phyloP scores from a whole-genome alignment of 495 filamentous ascomycete species.

The Antarctomyces pellizariae region DNA sequence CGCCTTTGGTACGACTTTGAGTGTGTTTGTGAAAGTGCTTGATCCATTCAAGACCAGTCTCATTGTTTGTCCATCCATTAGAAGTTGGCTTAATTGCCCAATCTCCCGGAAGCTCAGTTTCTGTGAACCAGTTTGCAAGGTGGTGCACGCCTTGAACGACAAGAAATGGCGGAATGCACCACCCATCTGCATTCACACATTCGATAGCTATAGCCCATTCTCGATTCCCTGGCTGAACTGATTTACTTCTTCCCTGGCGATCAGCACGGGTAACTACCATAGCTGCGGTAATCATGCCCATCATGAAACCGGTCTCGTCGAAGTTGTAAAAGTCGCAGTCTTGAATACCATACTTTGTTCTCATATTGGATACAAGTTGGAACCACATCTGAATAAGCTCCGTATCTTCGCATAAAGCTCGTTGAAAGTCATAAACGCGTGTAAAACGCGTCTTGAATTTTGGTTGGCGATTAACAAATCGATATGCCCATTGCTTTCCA shows the following conservation, averaged over 20 bases:
- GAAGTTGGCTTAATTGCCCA: conserved; percentile 12
- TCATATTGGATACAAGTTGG: conserved; percentile 12
- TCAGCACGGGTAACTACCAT: conserved; percentile 15
- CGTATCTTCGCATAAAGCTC: conserved; percentile 17
- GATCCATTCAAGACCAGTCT: conserved; percentile 10
- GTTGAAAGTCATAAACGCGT: conserved; percentile 14
- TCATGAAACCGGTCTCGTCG: conserved; percentile 19
- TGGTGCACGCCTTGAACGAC: conserved; percentile 13
- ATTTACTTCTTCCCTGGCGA: conserved; percentile 8
- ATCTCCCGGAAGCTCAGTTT: conserved; percentile 7
- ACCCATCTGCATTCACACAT: conserved; percentile 12
- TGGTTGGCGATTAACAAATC: conserved; percentile 14
- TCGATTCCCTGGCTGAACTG: conserved; percentile 16
- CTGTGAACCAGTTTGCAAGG: conserved; percentile 13
- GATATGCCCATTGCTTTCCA: conserved; percentile 11
- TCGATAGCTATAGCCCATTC: conserved; percentile 19
- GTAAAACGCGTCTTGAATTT: conserved; percentile 14
- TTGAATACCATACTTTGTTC: conserved; percentile 15
- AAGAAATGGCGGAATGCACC: conserved; percentile 15
- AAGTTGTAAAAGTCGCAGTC: conserved; percentile 21
- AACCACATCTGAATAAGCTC: conserved; percentile 17
- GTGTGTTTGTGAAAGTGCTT: conserved; percentile 9
- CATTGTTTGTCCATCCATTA: conserved; percentile 16
- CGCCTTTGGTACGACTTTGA: conserved; percentile 5
- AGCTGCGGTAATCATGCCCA: conserved; percentile 12